These are phyloP conservation scores for Trichosporon ovoides DNA, from an alignment of 1,284 basidiomycete genomes.

Conservation along the genomic window DNA sequence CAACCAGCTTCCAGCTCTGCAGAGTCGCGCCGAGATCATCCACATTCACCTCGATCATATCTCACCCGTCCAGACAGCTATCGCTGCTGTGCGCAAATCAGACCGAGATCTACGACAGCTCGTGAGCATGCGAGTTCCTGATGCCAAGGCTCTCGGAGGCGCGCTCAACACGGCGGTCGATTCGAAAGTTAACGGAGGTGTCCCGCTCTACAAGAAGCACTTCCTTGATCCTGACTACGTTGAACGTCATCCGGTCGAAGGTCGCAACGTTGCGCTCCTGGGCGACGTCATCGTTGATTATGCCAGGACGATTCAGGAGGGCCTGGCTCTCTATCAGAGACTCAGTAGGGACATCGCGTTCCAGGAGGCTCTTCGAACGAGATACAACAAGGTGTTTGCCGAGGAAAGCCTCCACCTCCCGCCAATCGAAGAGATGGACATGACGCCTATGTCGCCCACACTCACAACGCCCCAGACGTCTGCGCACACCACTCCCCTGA, in stretches of 20 bases:
- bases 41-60: conserved; percentile 69
- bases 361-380: conserved; percentile 80
- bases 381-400: conserved; percentile 79
- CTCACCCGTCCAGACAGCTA: conserved; percentile 77
- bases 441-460: conserved; percentile 6
- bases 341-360: conserved; percentile 82
- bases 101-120: conserved; percentile 26
- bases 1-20: conserved; percentile 84
- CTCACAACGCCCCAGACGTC: conserved; percentile 8
- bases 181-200: conserved; percentile 68
- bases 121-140: conserved; percentile 26
- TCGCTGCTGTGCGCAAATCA: conserved; percentile 64
- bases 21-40: conserved; percentile 85
- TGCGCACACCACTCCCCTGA: conserved; percentile 8
- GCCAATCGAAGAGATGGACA: conserved; percentile 16
- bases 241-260: conserved; percentile 63
- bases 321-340: conserved; percentile 69
- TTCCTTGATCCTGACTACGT: conserved; percentile 73
- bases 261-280: conserved; percentile 64
- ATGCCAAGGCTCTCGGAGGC: conserved; percentile 82
- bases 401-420: conserved; percentile 62
- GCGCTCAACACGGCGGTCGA: conserved; percentile 85
- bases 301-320: conserved; percentile 74
- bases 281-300: conserved; percentile 73
- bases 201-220: conserved; percentile 58